Conservation (phyloP, 163 green algal species). For the Scenedesmus sp. region DNA sequence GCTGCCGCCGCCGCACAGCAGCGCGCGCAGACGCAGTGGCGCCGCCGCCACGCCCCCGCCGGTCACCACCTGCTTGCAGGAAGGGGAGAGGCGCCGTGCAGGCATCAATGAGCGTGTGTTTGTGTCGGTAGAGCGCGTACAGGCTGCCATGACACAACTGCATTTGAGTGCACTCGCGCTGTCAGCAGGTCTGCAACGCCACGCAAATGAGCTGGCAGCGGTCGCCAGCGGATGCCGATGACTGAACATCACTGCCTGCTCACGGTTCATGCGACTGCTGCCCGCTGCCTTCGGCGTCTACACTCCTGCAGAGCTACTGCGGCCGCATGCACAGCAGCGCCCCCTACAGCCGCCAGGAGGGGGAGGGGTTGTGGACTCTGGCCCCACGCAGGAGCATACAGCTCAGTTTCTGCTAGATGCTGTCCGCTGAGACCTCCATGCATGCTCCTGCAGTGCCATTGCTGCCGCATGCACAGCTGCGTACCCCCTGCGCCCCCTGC, state of each 20-base stretch:
- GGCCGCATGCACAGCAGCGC: not conserved
- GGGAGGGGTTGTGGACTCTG: too few relatives aligned
- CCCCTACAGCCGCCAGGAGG: not conserved
- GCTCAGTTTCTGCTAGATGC: not conserved
- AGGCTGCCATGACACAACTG: too few relatives aligned
- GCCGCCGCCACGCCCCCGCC: constrained; percentile 15
- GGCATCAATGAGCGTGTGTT: too few relatives aligned
- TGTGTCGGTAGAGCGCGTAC: too few relatives aligned
- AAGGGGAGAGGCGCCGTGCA: too few relatives aligned
- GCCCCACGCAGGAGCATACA: too few relatives aligned
- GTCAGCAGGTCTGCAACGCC: not conserved
- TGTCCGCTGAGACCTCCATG: not conserved
- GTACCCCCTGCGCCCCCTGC: not conserved
- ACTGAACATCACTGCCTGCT: not conserved
- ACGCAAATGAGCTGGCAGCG: not conserved
- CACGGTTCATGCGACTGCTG: not conserved
- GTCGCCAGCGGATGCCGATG: not conserved
- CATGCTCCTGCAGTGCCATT: not conserved
- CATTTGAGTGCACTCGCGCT: too few relatives aligned
- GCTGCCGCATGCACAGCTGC: not conserved
- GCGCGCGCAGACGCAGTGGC: constrained; percentile 11
- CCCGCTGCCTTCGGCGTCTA: not conserved
- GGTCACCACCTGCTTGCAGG: not conserved
- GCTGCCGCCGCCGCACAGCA: constrained; percentile 44
- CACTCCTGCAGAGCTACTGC: not conserved